phyloP scores from a whole-genome alignment of 129 eudicot genomes.

The Chrysanthemum seticuspe region DNA sequence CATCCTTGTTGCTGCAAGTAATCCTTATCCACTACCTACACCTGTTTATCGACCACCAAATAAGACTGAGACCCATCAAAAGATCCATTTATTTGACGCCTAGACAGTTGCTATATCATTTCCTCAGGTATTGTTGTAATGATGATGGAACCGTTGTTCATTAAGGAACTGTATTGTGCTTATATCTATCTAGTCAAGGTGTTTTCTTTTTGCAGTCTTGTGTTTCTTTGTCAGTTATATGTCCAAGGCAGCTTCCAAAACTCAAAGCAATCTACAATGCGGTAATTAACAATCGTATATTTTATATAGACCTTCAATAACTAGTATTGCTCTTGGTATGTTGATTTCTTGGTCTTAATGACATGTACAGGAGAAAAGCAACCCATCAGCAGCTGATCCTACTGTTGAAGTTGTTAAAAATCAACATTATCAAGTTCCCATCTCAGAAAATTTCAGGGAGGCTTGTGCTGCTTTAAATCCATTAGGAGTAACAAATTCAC shows the following conservation, averaged over 20 bases:
- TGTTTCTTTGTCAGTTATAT: conserved; percentile 35
- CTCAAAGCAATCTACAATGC: conserved; percentile 25
- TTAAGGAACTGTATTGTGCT: neutral
- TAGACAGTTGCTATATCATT: conserved; percentile 22
- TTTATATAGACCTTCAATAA: no score
- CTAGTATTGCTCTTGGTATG: neutral
- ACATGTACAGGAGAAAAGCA: conserved; percentile 20
- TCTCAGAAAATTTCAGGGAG: conserved; percentile 22
- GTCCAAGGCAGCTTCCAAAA: conserved; percentile 31
- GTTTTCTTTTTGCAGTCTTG: conserved; percentile 14
- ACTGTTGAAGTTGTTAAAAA: conserved; percentile 13
- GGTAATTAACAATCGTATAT: neutral
- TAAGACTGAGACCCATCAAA: neutral
- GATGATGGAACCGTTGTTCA: neutral
- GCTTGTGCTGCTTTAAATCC: conserved; percentile 33
- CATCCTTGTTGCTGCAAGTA: conserved; percentile 36
- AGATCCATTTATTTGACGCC: conserved; percentile 1
- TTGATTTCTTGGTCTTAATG: neutral
- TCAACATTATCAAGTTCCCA: conserved; percentile 15
- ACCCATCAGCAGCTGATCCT: conserved; percentile 13
- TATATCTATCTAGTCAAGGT: neutral
- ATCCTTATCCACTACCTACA: conserved; percentile 25
- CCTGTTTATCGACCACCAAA: conserved; percentile 20
- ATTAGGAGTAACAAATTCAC: conserved; percentile 29
- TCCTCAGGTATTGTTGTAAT: conserved; percentile 17